Evolutionary conservation across 345 rosid species (phyloP), one percentile per base, ranked within the genome.

Genomic region (Boechera retrofracta): DNA sequence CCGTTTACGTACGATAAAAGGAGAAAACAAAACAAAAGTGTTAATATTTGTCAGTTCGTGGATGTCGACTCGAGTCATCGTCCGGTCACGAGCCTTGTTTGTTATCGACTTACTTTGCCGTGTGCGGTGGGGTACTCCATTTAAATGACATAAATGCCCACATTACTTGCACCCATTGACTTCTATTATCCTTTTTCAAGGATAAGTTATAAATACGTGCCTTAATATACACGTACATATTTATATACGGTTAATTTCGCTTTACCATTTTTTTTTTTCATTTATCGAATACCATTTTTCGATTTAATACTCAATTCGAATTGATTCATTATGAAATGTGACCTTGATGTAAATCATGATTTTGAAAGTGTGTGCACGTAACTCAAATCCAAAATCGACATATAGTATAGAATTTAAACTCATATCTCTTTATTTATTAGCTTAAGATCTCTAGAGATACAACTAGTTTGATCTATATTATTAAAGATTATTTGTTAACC

Each of bases 1-100:
- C 42, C 26, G 67, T 63, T 63, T 26, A 24, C 3, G 29, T 52
- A 52, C 12, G 18, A 51, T 9, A 52, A 52, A 52, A 21, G 26
- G 31, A 47, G 8, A 15, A 6, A 15, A 41, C 13, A 47, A 52
- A 18, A 51, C 29, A 21, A 52, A 28, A 62, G 51, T 33, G 51
- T 41, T 52, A 52, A 39, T 45, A 45, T 5, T 38, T 42, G 38
- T 36, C 53, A 9, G 16, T 69, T 69, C 26, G n/a, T 38, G 11
- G 51, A 38, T 53, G 36, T 38, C 48, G 32, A 68, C 49, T 51
- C n/a, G 15, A 54, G 41, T 15, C 73, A 69, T 28, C 5, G 62
- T 53, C 21, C 33, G 51, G 18, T 68, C 73, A 69, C 38, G 51
- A 55, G 73, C 38, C 61, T 52, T 54, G 61, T 41, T 52, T 33